Conservation (phyloP, 352 stramenopile species). For the Globisporangium yorkense region DNA sequence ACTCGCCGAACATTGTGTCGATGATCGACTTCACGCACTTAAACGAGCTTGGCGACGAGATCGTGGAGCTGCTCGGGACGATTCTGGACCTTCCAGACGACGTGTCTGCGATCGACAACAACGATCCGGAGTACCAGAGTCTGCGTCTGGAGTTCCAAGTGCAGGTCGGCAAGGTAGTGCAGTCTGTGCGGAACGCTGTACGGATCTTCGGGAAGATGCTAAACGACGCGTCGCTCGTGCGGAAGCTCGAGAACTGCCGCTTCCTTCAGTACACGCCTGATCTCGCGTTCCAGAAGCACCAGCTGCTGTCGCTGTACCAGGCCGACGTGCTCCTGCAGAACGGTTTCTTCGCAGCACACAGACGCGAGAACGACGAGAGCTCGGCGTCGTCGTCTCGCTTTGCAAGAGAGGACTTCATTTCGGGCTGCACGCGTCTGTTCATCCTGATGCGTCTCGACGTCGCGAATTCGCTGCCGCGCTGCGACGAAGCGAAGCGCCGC, state of each 20-base stretch:
- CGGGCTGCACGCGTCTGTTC: constrained; percentile 71
- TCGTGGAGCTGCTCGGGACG: constrained; percentile 65
- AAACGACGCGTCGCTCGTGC: constrained; percentile 34
- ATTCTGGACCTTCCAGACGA: constrained; percentile 83
- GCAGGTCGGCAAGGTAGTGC: constrained; percentile 57
- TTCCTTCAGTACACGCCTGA: constrained; percentile 58
- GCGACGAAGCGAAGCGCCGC: constrained; percentile 77
- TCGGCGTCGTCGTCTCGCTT: constrained; percentile 33
- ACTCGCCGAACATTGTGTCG: constrained; percentile 43
- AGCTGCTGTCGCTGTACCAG: constrained; percentile 62
- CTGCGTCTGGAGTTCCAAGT: constrained; percentile 60
- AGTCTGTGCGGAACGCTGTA: constrained; percentile 38
- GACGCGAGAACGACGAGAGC: constrained; percentile 21
- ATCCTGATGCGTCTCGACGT: constrained; percentile 74
- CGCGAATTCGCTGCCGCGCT: constrained; percentile 66
- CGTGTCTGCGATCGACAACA: constrained; percentile 37
- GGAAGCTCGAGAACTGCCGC: constrained; percentile 46
- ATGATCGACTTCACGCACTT: constrained; percentile 61
- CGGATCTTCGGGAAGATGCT: constrained; percentile 54
- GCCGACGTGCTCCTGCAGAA: constrained; percentile 56
- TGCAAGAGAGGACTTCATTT: constrained; percentile 60
- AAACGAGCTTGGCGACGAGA: constrained; percentile 48
- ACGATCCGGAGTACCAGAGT: constrained; percentile 29
- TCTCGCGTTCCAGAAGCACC: constrained; percentile 63
- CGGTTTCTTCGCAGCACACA: constrained; percentile 39